phyloP scores from a whole-genome alignment of 495 filamentous ascomycete genomes.

The Xylaria nigripes region DNA sequence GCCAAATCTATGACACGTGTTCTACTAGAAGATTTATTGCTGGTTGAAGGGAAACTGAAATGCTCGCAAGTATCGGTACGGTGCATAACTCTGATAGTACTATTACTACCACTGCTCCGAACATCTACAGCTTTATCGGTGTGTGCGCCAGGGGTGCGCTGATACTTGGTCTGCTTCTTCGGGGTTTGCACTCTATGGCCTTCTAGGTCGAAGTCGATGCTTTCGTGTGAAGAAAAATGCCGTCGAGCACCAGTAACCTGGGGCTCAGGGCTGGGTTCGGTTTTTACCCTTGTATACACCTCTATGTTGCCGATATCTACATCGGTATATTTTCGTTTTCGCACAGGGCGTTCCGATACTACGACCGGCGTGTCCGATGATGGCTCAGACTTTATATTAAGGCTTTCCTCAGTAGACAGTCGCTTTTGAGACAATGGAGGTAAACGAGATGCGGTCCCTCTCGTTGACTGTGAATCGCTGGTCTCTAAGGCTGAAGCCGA shows the following conservation, averaged over 20 bases:
- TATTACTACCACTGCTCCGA: neutral
- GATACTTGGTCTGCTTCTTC: slow-evolving; percentile 35
- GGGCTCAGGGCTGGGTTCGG: slow-evolving; percentile 26
- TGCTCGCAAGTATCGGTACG: neutral
- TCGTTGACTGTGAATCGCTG: neutral
- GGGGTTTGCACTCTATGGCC: slow-evolving; percentile 57
- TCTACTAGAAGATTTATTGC: neutral
- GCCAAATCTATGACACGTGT: neutral
- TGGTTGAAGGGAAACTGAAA: neutral
- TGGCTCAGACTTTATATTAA: slow-evolving; percentile 34
- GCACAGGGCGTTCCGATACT: slow-evolving; percentile 35
- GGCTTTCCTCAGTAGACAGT: neutral
- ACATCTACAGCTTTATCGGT: neutral
- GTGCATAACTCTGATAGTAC: neutral
- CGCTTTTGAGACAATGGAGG: slow-evolving; percentile 22
- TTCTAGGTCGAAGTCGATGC: slow-evolving; percentile 69
- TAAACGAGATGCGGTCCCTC: slow-evolving; percentile 9
- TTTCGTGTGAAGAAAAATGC: slow-evolving; percentile 39
- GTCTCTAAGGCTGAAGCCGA: neutral
- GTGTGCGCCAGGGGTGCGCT: neutral
- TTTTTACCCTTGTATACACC: slow-evolving; percentile 26
- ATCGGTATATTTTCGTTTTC: slow-evolving; percentile 32
- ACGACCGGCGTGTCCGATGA: slow-evolving; percentile 38
- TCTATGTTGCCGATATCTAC: slow-evolving; percentile 4
- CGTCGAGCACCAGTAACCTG: slow-evolving; percentile 27